Percentiles rank a stretch among this genome's conserved stretches.
phyloP scores from a whole-genome alignment of 768 basidiomycete species.

The Rhodotorula graminis region DNA sequence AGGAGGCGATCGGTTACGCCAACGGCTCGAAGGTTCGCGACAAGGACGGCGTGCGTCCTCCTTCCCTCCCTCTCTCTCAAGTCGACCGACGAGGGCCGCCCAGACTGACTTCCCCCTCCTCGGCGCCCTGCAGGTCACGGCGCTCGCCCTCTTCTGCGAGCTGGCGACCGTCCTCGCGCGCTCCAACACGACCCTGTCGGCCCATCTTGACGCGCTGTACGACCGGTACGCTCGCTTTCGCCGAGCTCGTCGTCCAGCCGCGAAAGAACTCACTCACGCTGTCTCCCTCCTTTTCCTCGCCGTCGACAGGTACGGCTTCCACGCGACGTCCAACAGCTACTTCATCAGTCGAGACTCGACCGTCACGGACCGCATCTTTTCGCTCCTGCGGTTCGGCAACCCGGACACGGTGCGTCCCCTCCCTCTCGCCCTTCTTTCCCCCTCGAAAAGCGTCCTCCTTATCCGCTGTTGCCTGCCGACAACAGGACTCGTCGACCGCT shows the following conservation, averaged over 20 bases:
- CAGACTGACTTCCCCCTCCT: not conserved
- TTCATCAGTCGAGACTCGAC: conserved; percentile 57
- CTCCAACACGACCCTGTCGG: conserved; percentile 56
- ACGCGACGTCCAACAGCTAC: conserved; percentile 50
- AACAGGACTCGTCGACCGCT: conserved; percentile 5
- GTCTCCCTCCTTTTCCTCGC: no score
- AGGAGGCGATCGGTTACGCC: conserved; percentile 91
- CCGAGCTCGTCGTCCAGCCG: no score
- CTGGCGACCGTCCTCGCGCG: conserved; percentile 53
- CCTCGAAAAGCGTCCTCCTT: not conserved
- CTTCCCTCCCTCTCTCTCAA: conserved; percentile 47
- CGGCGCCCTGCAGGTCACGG: conserved; percentile 32
- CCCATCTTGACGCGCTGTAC: conserved; percentile 55
- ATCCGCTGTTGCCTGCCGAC: not conserved
- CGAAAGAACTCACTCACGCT: no score
- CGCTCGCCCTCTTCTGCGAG: conserved; percentile 37
- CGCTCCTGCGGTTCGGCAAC: conserved; percentile 59
- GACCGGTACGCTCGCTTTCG: conserved; percentile 33
- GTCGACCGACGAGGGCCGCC: conserved; percentile 58
- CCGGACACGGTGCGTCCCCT: conserved; percentile 45
- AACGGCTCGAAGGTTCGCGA: conserved; percentile 64
- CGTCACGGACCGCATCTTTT: conserved; percentile 67
- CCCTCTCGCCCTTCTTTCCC: not conserved
- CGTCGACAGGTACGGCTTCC: conserved; percentile 65
- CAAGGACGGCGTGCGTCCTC: conserved; percentile 76